phyloP scores from a whole-genome alignment of 768 basidiomycete genomes.

The Naganishia vishniacii region DNA sequence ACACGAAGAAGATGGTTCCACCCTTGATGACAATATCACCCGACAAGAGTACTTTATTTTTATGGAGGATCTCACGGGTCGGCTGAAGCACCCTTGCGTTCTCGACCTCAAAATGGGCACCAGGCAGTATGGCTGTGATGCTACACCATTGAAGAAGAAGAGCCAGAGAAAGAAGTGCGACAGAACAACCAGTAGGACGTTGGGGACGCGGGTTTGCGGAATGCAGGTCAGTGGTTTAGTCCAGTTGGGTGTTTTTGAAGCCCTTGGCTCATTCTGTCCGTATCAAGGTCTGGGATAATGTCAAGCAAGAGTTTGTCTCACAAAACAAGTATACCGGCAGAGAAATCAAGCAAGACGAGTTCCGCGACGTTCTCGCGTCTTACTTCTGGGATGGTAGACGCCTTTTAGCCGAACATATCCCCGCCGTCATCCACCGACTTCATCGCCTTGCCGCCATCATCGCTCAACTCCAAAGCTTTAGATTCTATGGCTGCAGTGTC shows the following conservation, averaged over 20 bases:
- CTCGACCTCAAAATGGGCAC: slow-evolving; percentile 99
- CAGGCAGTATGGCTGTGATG: slow-evolving; percentile 94
- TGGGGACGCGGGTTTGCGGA: slow-evolving; percentile 91
- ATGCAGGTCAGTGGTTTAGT: slow-evolving; percentile 74
- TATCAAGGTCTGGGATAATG: slow-evolving; percentile 82
- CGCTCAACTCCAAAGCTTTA: slow-evolving; percentile 81
- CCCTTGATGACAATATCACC: slow-evolving; percentile 52
- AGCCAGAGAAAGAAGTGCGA: slow-evolving; percentile 99
- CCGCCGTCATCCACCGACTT: slow-evolving; percentile 79
- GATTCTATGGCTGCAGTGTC: slow-evolving; percentile 96
- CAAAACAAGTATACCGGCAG: slow-evolving; percentile 97
- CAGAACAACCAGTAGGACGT: slow-evolving; percentile 79
- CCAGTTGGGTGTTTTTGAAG: neutral
- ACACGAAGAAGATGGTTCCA: slow-evolving; percentile 1
- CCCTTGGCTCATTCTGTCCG: neutral
- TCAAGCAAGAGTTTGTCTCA: slow-evolving; percentile 73
- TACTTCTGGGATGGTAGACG: slow-evolving; percentile 80
- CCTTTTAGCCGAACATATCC: slow-evolving; percentile 85
- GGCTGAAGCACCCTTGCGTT: slow-evolving; percentile 84
- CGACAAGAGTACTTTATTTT: slow-evolving; percentile 96
- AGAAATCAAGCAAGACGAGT: slow-evolving; percentile 78
- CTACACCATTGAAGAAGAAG: slow-evolving; percentile 84
- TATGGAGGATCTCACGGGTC: slow-evolving; percentile 96
- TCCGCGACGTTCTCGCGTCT: slow-evolving; percentile 69
- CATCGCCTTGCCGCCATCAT: slow-evolving; percentile 91